Evolutionary conservation across 352 stramenopile genomes (phyloP).

Genomic region (Phytophthora litchii): DNA sequence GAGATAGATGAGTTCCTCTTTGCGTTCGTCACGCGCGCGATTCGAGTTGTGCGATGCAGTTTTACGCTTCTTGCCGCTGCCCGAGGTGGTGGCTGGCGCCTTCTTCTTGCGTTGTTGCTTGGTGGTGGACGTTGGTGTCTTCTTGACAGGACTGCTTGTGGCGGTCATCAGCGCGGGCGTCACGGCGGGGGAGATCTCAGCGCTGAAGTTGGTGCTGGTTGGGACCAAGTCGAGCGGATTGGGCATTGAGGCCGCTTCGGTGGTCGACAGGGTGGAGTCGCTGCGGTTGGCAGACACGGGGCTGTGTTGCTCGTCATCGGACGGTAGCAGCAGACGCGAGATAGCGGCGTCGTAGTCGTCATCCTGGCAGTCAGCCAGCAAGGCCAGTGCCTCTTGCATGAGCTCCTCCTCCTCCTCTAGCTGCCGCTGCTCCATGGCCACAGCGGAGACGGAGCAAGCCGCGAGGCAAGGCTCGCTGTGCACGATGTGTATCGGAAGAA

Average conservation of each 20-base stretch:
- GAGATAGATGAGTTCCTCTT: slow-evolving; percentile 74
- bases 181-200: slow-evolving; percentile 18
- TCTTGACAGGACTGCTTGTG: slow-evolving; percentile 28
- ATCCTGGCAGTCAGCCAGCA: slow-evolving; percentile 45
- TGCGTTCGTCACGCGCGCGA: slow-evolving; percentile 58
- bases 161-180: slow-evolving; percentile 17
- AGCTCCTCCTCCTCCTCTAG: slow-evolving; percentile 42
- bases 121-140: slow-evolving; percentile 15
- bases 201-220: neutral
- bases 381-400: slow-evolving; percentile 49
- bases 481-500: slow-evolving; percentile 22
- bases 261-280: slow-evolving; percentile 14
- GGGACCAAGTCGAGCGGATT: neutral
- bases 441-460: slow-evolving; percentile 20
- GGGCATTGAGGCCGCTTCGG: slow-evolving; percentile 5
- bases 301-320: slow-evolving; percentile 32
- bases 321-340: slow-evolving; percentile 44
- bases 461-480: slow-evolving; percentile 17
- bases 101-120: slow-evolving; percentile 36
- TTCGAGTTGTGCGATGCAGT: slow-evolving; percentile 60
- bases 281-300: slow-evolving; percentile 26
- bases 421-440: slow-evolving; percentile 39
- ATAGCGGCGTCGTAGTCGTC: slow-evolving; percentile 36
- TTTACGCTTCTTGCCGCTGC: slow-evolving; percentile 46
- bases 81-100: slow-evolving; percentile 9